Conservation (phyloP, 495 filamentous ascomycete species). For the Talaromyces thailandensis region DNA sequence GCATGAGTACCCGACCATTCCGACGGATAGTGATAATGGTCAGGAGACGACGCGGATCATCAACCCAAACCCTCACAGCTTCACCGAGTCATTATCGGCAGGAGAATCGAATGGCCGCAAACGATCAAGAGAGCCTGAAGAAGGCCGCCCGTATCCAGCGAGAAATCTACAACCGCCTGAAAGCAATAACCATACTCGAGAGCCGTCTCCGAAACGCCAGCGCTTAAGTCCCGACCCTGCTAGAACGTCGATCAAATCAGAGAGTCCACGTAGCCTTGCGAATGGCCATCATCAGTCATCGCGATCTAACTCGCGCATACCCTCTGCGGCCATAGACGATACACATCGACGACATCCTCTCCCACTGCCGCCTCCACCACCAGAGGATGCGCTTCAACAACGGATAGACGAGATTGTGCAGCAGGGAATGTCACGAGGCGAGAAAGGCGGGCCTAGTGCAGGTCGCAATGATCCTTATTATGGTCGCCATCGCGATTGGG, state of each 20-base stretch:
- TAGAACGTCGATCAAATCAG: background rate
- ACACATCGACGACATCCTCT: constrained; percentile 4
- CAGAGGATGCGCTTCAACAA: constrained; percentile 21
- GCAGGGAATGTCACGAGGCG: constrained; percentile 7
- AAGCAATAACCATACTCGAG: background rate
- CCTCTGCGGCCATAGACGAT: constrained; percentile 1
- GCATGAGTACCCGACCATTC: constrained; percentile 32
- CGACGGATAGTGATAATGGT: constrained; percentile 19
- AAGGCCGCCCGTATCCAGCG: constrained; percentile 1
- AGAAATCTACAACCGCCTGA: background rate
- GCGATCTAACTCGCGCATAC: background rate
- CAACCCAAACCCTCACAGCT: constrained; percentile 18
- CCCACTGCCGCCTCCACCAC: constrained; percentile 1
- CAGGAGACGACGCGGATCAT: constrained; percentile 25
- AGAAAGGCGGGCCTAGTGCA: constrained; percentile 9
- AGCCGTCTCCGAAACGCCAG: constrained; percentile 32
- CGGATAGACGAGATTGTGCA: constrained; percentile 27
- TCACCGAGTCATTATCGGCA: constrained; percentile 10
- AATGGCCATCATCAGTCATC: constrained; percentile 3
- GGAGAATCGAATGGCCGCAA: constrained; percentile 23
- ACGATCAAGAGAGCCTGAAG: constrained; percentile 35
- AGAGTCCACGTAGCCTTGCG: background rate
- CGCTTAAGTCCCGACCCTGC: constrained; percentile 10
- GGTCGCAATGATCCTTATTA: constrained; percentile 5
- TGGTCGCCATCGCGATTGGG: background rate